Base-by-base conservation (phyloP, 768 basidiomycete genomes). In the Porphyrellus cyaneotinctus region DNA sequence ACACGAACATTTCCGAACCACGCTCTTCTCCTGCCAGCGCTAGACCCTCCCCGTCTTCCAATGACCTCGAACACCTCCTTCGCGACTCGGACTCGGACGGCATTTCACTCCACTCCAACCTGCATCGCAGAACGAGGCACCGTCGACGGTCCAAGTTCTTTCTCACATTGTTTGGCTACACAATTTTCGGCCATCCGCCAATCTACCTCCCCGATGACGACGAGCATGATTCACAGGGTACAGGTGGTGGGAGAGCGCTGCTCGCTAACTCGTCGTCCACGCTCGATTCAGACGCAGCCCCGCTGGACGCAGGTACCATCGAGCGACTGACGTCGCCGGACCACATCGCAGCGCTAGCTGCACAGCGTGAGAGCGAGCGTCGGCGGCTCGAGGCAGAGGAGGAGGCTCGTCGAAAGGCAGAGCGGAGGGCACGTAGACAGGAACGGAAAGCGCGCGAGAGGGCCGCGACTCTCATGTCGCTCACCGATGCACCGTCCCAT, bases 281-380 rank as follows among this genome's bases (percentile, higher is more conserved):
- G 6, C 76, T 87, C 38, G 87, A 88, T 66, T 82, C 83, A 0
- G 87, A 88, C 55, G 86, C 87, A 4, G 79, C 85, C 6, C 81
- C 81, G 1, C 71, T 89, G 14, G 84, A 85, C 46, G 66, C 79
- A 8, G 74, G 78, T 11, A 71, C 76, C 17, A 86, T 89, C 49
- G 78, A 74, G 46, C 73, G 72, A 26, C 60, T 84, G 33, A 76
- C 82, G 7, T 72, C 75, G 0, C 73, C 75, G 0, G 73, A 68
- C 54, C 74, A 70, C 15, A 47, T 46, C 22, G 70, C 64, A 4
- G 63, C 54, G 2, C 54, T 64, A 0, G 69, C 60, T 28, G 67
- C 70, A 32, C 70, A 53, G 64, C 64, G 59, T 8, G 66, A 63
- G 43, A 64, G 35, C 51, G 67, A 44, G 57, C 70, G 36, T 64